Conservation (phyloP, 2,329 filamentous ascomycete genomes). For the Fusarium sp. region DNA sequence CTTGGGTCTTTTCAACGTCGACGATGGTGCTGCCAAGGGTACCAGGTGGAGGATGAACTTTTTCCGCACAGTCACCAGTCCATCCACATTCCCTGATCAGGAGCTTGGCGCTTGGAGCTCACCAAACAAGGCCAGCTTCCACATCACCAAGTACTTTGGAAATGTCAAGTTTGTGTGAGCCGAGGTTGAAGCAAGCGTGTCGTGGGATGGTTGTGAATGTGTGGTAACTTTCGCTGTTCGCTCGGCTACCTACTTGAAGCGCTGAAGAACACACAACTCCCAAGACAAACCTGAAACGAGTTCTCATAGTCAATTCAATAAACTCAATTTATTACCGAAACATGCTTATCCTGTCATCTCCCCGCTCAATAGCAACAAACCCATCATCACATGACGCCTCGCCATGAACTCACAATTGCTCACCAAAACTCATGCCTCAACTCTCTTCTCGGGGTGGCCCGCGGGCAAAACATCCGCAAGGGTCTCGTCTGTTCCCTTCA, state of each 20-base stretch:
- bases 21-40: slow-evolving; percentile 54
- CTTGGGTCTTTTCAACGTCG: slow-evolving; percentile 62
- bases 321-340: not conserved
- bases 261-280: not conserved
- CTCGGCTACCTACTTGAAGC: not conserved
- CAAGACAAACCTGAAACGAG: not conserved
- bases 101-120: slow-evolving; percentile 59
- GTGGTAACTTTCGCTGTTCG: not conserved
- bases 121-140: slow-evolving; percentile 59
- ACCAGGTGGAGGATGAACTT: slow-evolving; percentile 66
- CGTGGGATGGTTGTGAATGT: not conserved
- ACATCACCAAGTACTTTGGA: slow-evolving; percentile 60
- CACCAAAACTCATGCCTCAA: not conserved
- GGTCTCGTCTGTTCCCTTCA: slow-evolving; percentile 88
- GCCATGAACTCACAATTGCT: slow-evolving; percentile 7
- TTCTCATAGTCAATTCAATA: not conserved
- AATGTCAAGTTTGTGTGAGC: slow-evolving; percentile 52
- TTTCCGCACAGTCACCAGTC: slow-evolving; percentile 59
- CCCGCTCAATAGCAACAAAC: not conserved
- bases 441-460: slow-evolving; percentile 30
- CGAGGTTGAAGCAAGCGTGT: not conserved
- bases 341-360: not conserved
- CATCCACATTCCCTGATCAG: slow-evolving; percentile 57
- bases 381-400: not conserved
- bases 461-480: slow-evolving; percentile 70